A percentile compares a stretch with the other conserved stretches of the same genome.
These are phyloP conservation scores for Hordeum pubiflorum DNA, from an alignment of 202 grass and related monocot species.

Conservation along the genomic window DNA sequence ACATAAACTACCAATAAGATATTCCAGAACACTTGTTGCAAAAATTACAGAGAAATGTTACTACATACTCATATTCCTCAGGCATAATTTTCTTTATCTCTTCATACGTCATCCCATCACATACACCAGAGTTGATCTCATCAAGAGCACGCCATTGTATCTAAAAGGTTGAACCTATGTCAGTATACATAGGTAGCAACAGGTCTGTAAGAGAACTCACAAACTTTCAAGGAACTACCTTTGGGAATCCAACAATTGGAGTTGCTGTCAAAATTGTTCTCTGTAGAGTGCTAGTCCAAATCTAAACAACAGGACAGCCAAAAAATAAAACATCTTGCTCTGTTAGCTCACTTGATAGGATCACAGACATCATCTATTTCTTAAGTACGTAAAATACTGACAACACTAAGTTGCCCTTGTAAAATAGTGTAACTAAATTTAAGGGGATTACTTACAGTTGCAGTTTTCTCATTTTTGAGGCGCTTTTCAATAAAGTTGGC, in stretches of 20 bases:
- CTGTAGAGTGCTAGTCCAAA: conserved; percentile 98
- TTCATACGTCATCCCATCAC: conserved; percentile 99
- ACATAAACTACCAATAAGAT: not conserved
- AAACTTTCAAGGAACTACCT: conserved; percentile 43
- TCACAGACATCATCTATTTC: conserved; percentile 4
- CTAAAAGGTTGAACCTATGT: conserved; percentile 32
- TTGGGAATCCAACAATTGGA: conserved; percentile 92
- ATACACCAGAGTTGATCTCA: conserved; percentile 94
- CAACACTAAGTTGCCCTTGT: not conserved
- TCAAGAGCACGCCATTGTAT: conserved; percentile 99
- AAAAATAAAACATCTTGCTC: not conserved
- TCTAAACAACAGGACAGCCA: conserved; percentile 40
- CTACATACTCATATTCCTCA: conserved; percentile 85
- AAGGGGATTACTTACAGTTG: conserved; percentile 64
- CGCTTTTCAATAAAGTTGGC: conserved; percentile 86
- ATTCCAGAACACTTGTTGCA: not conserved
- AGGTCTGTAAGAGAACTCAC: conserved; percentile 15
- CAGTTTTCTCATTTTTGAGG: conserved; percentile 83
- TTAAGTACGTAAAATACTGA: not conserved
- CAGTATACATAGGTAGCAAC: conserved; percentile 20
- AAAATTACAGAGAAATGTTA: conserved; percentile 12
- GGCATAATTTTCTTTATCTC: conserved; percentile 98
- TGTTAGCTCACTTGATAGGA: conserved; percentile 21
- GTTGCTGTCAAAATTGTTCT: conserved; percentile 94
- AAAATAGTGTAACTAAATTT: conserved; percentile 2